A percentile compares a stretch with the other conserved stretches of the same genome.
Evolutionary conservation across 345 rosid species (phyloP).

Genomic region (Jatropha curcas): DNA sequence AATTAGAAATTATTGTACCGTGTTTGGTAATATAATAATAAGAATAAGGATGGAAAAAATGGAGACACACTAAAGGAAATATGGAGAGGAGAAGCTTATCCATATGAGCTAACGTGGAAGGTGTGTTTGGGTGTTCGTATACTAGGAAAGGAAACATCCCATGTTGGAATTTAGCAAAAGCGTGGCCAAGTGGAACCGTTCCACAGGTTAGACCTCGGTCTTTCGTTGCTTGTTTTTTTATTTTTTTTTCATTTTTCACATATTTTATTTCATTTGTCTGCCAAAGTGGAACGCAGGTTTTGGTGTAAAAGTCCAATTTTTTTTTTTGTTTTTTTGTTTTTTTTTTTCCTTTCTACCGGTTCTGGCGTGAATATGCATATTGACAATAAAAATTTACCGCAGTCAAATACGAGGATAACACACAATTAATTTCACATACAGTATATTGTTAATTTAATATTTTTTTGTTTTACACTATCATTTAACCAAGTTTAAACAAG

Average conservation of each 20-base stretch:
- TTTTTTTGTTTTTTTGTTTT: too few relatives aligned
- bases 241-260: background rate
- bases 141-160: background rate
- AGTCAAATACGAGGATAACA: too few relatives aligned
- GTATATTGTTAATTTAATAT: too few relatives aligned
- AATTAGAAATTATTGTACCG: background rate
- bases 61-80: background rate
- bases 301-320: too few relatives aligned
- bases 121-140: background rate
- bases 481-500: too few relatives aligned
- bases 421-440: too few relatives aligned
- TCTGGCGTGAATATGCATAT: too few relatives aligned
- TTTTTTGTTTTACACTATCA: too few relatives aligned
- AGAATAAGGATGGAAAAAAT: too few relatives aligned
- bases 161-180: conserved; percentile 2
- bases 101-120: conserved; percentile 27
- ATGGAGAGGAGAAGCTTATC: conserved; percentile 38
- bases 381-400: too few relatives aligned
- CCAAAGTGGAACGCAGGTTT: background rate
- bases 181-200: conserved; percentile 8
- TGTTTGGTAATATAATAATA: background rate
- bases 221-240: background rate
- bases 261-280: conserved; percentile 14
- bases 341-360: too few relatives aligned
- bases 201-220: conserved; percentile 28